Percentiles rank a stretch among this genome's conserved stretches.
These are phyloP conservation scores for Camelina sativa DNA, from an alignment of 345 rosid genomes.

Conservation along the genomic window DNA sequence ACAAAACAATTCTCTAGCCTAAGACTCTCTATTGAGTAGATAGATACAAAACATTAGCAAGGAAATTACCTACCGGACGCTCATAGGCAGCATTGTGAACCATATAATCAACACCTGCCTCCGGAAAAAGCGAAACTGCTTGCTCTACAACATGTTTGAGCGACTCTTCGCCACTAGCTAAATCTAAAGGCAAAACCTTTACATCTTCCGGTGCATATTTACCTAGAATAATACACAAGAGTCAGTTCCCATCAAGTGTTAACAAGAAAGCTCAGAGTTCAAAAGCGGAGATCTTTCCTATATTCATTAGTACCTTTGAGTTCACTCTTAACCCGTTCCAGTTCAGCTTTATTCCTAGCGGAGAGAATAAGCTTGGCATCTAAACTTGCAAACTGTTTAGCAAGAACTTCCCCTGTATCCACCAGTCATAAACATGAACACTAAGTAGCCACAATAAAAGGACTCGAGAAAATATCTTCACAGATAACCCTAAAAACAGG, in stretches of 20 bases:
- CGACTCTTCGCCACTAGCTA: slow-evolving; percentile 76
- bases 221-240: slow-evolving; percentile 53
- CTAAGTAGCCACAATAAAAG: neutral
- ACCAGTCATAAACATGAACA: slow-evolving; percentile 17
- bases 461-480: neutral
- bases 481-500: neutral
- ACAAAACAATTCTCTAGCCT: neutral
- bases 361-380: slow-evolving; percentile 96
- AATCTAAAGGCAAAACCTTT: slow-evolving; percentile 80
- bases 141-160: slow-evolving; percentile 72
- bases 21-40: neutral
- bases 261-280: slow-evolving; percentile 10
- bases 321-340: slow-evolving; percentile 72
- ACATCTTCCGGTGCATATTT: slow-evolving; percentile 75
- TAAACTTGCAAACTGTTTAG: slow-evolving; percentile 78
- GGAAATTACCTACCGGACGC: slow-evolving; percentile 62
- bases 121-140: slow-evolving; percentile 72
- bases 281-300: neutral
- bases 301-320: slow-evolving; percentile 60
- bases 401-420: slow-evolving; percentile 76
- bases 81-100: slow-evolving; percentile 93
- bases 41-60: slow-evolving; percentile 27
- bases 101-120: slow-evolving; percentile 79
- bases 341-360: slow-evolving; percentile 76
- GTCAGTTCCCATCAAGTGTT: neutral